Evolutionary conservation across 805 yeast species (phyloP).

Genomic region (Hanseniaspora vineae): DNA sequence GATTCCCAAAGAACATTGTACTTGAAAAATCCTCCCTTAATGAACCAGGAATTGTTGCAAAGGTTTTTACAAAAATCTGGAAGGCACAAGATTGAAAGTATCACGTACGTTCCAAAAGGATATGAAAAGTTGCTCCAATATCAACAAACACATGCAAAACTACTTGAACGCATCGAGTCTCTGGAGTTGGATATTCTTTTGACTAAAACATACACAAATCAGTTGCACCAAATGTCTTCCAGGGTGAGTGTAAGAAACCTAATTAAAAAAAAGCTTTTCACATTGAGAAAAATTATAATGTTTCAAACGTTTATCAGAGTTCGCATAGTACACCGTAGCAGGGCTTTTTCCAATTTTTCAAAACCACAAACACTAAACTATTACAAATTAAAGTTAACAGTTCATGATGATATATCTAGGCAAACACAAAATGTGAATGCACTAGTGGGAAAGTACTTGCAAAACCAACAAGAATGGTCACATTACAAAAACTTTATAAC

Average conservation of each 20-base stretch:
- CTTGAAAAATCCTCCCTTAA: constrained; percentile 34
- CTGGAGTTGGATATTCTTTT: neutral
- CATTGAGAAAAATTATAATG: too few relatives aligned
- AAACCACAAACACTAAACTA: neutral
- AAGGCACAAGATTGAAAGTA: neutral
- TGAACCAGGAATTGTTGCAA: constrained; percentile 13
- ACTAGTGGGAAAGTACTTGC: neutral
- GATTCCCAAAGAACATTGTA: constrained; percentile 16
- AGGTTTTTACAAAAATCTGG: constrained; percentile 1
- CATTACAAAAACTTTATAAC: neutral
- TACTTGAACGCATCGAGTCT: neutral
- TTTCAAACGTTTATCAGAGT: too few relatives aligned
- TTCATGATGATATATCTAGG: neutral
- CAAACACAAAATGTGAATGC: constrained; percentile 7
- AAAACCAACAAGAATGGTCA: neutral
- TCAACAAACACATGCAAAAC: neutral
- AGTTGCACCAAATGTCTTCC: too few relatives aligned
- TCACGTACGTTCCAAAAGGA: constrained; percentile 5
- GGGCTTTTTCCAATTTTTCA: too few relatives aligned
- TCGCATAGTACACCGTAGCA: too few relatives aligned
- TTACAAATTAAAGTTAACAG: neutral
- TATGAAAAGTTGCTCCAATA: neutral
- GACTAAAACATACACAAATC: neutral
- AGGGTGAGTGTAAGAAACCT: too few relatives aligned
- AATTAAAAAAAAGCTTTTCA: too few relatives aligned